Percentiles rank a stretch among this genome's conserved stretches.
Evolutionary conservation across 345 rosid genomes (phyloP).

Genomic region (Pistacia integerrima): DNA sequence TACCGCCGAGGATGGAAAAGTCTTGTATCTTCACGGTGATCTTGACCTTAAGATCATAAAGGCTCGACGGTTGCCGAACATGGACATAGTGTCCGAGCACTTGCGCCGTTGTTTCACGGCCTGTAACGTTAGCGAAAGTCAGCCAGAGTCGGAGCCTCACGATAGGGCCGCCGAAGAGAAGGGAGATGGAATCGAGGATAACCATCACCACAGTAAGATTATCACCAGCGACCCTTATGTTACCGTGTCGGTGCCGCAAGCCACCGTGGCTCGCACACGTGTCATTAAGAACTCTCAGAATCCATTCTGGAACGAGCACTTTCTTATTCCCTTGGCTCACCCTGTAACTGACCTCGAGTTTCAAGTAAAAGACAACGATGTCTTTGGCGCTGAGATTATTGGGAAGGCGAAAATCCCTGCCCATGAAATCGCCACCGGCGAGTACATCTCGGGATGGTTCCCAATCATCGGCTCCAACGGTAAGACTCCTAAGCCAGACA

Average conservation of each 20-base stretch:
- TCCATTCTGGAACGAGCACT: constrained; percentile 77
- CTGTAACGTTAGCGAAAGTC: constrained; percentile 38
- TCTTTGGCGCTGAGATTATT: constrained; percentile 75
- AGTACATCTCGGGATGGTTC: constrained; percentile 54
- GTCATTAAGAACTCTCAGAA: constrained; percentile 66
- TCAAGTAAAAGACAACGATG: constrained; percentile 79
- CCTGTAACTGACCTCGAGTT: constrained; percentile 64
- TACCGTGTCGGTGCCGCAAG: constrained; percentile 82
- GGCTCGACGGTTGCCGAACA: constrained; percentile 70
- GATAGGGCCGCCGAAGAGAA: not conserved
- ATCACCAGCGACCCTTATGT: constrained; percentile 88
- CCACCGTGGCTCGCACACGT: constrained; percentile 81
- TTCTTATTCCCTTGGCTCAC: constrained; percentile 70
- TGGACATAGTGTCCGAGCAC: constrained; percentile 55
- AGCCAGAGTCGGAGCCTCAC: not conserved
- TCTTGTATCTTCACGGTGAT: constrained; percentile 69
- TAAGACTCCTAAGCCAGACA: constrained; percentile 51
- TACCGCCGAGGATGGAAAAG: too few species aligned
- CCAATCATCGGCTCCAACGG: constrained; percentile 44
- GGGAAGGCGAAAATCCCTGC: constrained; percentile 64
- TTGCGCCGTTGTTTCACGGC: constrained; percentile 49
- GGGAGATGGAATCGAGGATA: constrained; percentile 6
- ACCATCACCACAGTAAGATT: constrained; percentile 41
- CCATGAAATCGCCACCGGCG: constrained; percentile 36
- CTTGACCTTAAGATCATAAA: constrained; percentile 60